Base-by-base conservation (phyloP, 1,284 basidiomycete genomes). In the Trametes hirsuta region DNA sequence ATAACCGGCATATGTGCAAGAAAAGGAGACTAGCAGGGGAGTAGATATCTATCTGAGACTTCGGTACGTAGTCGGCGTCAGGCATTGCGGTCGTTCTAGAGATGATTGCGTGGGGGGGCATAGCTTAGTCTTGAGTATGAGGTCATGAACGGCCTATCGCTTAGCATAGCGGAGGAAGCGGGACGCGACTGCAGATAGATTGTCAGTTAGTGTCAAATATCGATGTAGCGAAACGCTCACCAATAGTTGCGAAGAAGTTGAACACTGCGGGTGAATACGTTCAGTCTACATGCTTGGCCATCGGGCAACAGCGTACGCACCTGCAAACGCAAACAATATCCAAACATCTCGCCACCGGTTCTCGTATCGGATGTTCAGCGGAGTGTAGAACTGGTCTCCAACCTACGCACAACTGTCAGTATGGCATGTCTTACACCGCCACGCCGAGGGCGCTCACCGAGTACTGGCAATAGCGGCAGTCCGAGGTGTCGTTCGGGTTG, bases 381-480 rank as follows among this genome's bases (percentile, higher is more conserved):
- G 84, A 9, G 71, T 66, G 71, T 81, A 88, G 76, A 90, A 94
- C 65, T 94, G 78, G 65, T 94, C 87, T 4, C 91, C 93, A 22
- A 77, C 67, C 69, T 76, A 41, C 58, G 44, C 15, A 14, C 25
- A n/a, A 3, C 14, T 2, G 37, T 69, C 22, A 66, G 61, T 39
- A 42, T 18, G 24, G 30, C 8, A 30, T 8, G 30, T 30, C 30
- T 4, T 30, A 8, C 30, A 30, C 30, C 30, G 30, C 30, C 30
- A 30, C 30, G 30, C 4, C 30, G 30, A 30, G 30, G 30, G 4
- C 30, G 30, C 74, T 61, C 21, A 81, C 76, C 46, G 68, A 59
- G 72, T 85, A 92, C 67, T 87, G 83, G 69, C 91, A 94, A 71
- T 93, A 94, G n/a, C 81, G 80, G 73, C 93, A 95, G 6, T 68